Evolutionary conservation across 768 basidiomycete genomes (phyloP), one percentile per base, ranked within the genome.

Genomic region (Kwoniella pini): DNA sequence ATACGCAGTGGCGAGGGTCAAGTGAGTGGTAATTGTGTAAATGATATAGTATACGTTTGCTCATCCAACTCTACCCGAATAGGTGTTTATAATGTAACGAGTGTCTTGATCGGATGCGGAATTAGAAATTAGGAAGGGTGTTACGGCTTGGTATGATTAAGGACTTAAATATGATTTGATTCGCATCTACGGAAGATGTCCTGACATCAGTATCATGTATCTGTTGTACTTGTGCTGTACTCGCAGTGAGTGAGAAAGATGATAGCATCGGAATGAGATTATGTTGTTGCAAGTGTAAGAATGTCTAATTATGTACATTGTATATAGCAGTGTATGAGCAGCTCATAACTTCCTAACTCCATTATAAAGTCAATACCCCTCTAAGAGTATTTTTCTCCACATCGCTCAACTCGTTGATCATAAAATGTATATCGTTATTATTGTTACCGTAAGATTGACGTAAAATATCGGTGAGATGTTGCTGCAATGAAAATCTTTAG

Each of bases 361-460:
- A 53, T 26, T 36, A 69, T 11, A 72, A 27, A 24, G 69, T 74
- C 64, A 76, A 59, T 10, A 71, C 72, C n/a, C 56, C 61, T 40
- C 68, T 61, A 52, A 78, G 63, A 17, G 71, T 69, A n/a, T 60
- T 72, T 66, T 78, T 78, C 63, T 78, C 77, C 11, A 43, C 49
- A 31, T 75, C 75, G 12, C 57, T 70, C 65, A 78, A 58, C 13
- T 46, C 60, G 12, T 59, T 63, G n/a, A 75, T 63, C 69, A 75
- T 67, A 49, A 60, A 65, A 48, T 78, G 77, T 17, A 76, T 71
- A 45, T 71, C 65, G 67, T 74, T 75, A 11, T 44, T 44, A 53
- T 79, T 75, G 13, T 59, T 45, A 27, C 73, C 69, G 64, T 81
- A 81, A 2, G 78, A 68, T 26, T 71, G 64, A 13, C 71, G 65